Percentiles rank a stretch among this genome's conserved stretches.
Evolutionary conservation across 305 asterid species (phyloP).

Genomic region (Fraxinus baroniana): DNA sequence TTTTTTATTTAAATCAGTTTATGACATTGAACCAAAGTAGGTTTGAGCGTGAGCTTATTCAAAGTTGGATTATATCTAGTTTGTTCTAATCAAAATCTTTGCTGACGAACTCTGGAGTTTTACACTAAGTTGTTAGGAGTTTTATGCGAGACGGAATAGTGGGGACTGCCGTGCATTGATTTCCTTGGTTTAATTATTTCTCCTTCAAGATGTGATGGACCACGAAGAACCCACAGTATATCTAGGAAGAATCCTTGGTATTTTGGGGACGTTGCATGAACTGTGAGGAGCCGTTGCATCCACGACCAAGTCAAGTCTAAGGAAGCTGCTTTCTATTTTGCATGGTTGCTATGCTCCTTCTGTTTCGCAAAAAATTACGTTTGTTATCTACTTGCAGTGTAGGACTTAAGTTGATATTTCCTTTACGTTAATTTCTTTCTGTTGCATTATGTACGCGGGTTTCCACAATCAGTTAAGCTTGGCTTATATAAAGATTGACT

Average conservation of each 20-base stretch:
- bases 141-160: background rate
- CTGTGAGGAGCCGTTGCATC: too few relatives aligned
- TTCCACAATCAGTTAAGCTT: background rate
- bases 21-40: background rate
- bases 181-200: background rate
- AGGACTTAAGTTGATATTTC: background rate
- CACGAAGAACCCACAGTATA: too few relatives aligned
- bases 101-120: background rate
- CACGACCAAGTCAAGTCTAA: too few relatives aligned
- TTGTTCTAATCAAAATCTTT: background rate
- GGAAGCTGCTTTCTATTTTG: background rate
- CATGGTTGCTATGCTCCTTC: background rate
- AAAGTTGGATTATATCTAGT: background rate
- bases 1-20: background rate
- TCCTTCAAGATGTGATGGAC: too few relatives aligned
- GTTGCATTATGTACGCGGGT: background rate
- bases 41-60: background rate
- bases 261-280: too few relatives aligned
- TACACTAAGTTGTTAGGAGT: background rate
- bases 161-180: background rate
- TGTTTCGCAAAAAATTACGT: background rate
- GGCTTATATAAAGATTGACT: background rate
- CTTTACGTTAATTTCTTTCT: background rate
- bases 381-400: background rate
- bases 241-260: too few relatives aligned